These are phyloP conservation scores for Myxozyma nipponensis DNA, from an alignment of 805 yeast species.

Conservation along the genomic window DNA sequence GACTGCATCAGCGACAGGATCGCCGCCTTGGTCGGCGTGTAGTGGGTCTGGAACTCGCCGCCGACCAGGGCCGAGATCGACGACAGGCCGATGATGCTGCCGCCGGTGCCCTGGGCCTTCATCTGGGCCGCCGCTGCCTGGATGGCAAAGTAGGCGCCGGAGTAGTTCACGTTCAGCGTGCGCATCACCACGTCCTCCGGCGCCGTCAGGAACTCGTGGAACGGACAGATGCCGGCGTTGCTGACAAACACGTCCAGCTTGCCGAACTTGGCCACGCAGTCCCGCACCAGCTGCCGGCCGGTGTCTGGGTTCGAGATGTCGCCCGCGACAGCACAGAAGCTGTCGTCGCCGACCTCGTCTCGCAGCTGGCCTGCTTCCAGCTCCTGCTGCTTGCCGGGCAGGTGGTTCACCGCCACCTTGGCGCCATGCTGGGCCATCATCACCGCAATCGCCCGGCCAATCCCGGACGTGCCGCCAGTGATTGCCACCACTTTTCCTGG, in stretches of 20 bases:
- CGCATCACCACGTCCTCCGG: slow-evolving; percentile 39
- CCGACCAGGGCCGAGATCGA: slow-evolving; percentile 47
- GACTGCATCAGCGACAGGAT: slow-evolving; percentile 45
- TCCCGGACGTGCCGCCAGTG: slow-evolving; percentile 81
- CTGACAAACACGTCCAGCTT: slow-evolving; percentile 43
- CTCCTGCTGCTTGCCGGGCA: slow-evolving; percentile 49
- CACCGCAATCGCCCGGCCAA: slow-evolving; percentile 73
- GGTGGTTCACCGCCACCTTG: slow-evolving; percentile 76
- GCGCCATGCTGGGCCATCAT: slow-evolving; percentile 79
- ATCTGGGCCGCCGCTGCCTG: slow-evolving; percentile 48
- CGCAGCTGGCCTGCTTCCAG: slow-evolving; percentile 61
- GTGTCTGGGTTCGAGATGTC: slow-evolving; percentile 45
- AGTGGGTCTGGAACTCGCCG: slow-evolving; percentile 46
- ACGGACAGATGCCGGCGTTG: slow-evolving; percentile 47
- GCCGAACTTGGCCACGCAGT: slow-evolving; percentile 42
- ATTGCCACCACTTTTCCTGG: slow-evolving; percentile 61
- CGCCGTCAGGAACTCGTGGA: slow-evolving; percentile 43
- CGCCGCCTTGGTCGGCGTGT: slow-evolving; percentile 50
- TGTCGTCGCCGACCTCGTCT: slow-evolving; percentile 28
- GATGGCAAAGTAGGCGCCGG: slow-evolving; percentile 46
- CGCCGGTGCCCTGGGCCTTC: slow-evolving; percentile 46
- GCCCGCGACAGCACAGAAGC: slow-evolving; percentile 42
- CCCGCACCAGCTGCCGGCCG: slow-evolving; percentile 30
- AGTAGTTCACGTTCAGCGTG: slow-evolving; percentile 42
- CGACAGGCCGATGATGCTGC: slow-evolving; percentile 46